A percentile compares a stretch with the other conserved stretches of the same genome.
These are phyloP conservation scores for Naumovozyma baii DNA, from an alignment of 805 yeast species.

Conservation along the genomic window DNA sequence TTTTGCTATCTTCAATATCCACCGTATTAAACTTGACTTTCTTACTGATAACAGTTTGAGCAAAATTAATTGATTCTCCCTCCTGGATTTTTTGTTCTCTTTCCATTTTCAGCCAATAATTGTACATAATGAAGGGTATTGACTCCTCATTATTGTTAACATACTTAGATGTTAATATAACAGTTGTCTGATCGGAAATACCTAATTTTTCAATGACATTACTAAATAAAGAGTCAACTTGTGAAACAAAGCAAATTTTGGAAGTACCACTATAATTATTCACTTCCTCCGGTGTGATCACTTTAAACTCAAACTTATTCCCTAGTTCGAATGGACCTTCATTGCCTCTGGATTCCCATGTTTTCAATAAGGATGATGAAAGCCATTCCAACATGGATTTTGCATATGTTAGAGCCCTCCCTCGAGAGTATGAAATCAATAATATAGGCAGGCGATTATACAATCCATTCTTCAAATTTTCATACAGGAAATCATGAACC, in stretches of 20 bases:
- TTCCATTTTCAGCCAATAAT: conserved; percentile 43
- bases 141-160: conserved; percentile 15
- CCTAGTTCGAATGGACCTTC: conserved; percentile 69
- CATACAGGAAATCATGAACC: conserved; percentile 54
- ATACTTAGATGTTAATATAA: conserved; percentile 50
- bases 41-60: conserved; percentile 32
- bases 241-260: conserved; percentile 69
- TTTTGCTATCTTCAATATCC: conserved; percentile 40
- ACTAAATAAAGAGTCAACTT: conserved; percentile 52
- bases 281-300: conserved; percentile 49
- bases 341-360: conserved; percentile 63
- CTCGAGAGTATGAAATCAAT: conserved; percentile 68
- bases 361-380: conserved; percentile 74
- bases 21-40: conserved; percentile 40
- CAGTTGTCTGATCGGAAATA: conserved; percentile 53
- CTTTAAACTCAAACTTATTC: conserved; percentile 48
- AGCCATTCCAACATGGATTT: conserved; percentile 93
- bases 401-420: conserved; percentile 70
- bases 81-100: conserved; percentile 40
- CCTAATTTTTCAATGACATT: conserved; percentile 48
- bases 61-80: conserved; percentile 50
- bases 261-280: conserved; percentile 46
- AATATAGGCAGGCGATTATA: conserved; percentile 53
- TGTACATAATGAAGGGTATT: conserved; percentile 8
- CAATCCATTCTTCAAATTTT: conserved; percentile 28